phyloP scores from a whole-genome alignment of 1,284 basidiomycete genomes.

The Austropuccinia psidii region DNA sequence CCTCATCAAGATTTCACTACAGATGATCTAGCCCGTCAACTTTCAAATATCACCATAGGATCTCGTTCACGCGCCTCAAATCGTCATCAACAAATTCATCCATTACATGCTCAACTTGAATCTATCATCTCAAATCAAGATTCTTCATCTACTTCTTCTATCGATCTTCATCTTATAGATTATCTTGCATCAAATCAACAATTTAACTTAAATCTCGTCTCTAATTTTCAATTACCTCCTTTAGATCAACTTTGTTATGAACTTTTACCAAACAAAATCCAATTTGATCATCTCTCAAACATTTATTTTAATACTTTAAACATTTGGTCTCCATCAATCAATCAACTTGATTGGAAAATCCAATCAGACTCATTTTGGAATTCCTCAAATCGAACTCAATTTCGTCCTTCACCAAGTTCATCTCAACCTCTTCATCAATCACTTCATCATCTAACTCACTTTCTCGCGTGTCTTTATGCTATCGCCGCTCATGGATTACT shows the following conservation, averaged over 20 bases:
- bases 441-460: constrained; percentile 14
- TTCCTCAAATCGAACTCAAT: neutral
- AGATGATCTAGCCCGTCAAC: constrained; percentile 22
- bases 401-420: neutral
- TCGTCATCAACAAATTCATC: neutral
- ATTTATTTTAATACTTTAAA: constrained; percentile 16
- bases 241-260: constrained; percentile 19
- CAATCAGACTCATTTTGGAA: constrained; percentile 2
- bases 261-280: neutral
- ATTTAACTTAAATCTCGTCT: constrained; percentile 4
- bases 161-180: neutral
- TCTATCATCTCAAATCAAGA: constrained; percentile 9
- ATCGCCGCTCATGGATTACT: constrained; percentile 24
- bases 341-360: constrained; percentile 6
- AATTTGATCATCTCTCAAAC: neutral
- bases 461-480: neutral
- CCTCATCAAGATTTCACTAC: neutral
- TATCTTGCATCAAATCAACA: neutral
- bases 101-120: constrained; percentile 8
- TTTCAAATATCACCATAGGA: constrained; percentile 25
- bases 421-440: neutral
- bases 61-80: neutral
- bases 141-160: too few relatives aligned
- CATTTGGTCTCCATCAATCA: neutral
- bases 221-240: neutral